Evolutionary conservation across 1,139 yeast genomes (phyloP).

Genomic region (Zygoascus hellenicus): DNA sequence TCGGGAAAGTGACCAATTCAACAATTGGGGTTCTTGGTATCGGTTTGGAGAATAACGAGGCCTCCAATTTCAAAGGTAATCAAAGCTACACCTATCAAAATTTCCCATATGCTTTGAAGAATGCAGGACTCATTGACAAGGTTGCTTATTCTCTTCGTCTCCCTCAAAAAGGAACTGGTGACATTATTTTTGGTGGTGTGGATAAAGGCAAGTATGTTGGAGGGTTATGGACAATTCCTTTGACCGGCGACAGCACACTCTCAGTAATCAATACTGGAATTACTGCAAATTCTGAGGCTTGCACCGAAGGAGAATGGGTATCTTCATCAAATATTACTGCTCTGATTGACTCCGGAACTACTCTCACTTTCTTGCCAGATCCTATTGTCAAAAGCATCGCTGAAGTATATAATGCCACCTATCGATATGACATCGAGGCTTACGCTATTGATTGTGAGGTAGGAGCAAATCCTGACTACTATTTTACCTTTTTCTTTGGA

Average conservation of each 20-base stretch:
- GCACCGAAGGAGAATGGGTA: conserved; percentile 4
- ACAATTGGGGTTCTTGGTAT: conserved; percentile 34
- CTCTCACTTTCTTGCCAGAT: conserved; percentile 49
- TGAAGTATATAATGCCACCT: conserved; percentile 13
- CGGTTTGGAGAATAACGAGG: conserved; percentile 36
- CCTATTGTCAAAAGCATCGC: conserved; percentile 19
- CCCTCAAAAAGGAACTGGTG: conserved; percentile 36
- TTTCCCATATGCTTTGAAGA: conserved; percentile 44
- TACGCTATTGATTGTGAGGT: conserved; percentile 23
- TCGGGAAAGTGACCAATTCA: conserved; percentile 29
- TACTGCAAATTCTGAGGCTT: conserved; percentile 3
- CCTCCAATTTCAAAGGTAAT: conserved; percentile 23
- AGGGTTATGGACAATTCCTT: conserved; percentile 34
- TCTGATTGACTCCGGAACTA: conserved; percentile 61
- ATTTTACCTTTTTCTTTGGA: conserved; percentile 16
- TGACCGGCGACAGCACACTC: conserved; percentile 17
- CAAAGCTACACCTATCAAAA: conserved; percentile 33
- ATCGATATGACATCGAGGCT: conserved; percentile 18
- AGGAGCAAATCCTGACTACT: conserved; percentile 16
- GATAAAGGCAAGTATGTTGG: conserved; percentile 53
- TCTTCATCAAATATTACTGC: conserved; percentile 35
- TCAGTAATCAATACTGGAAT: conserved; percentile 10
- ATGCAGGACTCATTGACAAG: conserved; percentile 44
- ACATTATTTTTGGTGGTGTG: conserved; percentile 53
- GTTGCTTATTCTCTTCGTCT: conserved; percentile 52